A percentile compares a stretch with the other conserved stretches of the same genome.
phyloP scores from a whole-genome alignment of 108 stramenopile genomes.

The Pseudonitzschia multiseries region DNA sequence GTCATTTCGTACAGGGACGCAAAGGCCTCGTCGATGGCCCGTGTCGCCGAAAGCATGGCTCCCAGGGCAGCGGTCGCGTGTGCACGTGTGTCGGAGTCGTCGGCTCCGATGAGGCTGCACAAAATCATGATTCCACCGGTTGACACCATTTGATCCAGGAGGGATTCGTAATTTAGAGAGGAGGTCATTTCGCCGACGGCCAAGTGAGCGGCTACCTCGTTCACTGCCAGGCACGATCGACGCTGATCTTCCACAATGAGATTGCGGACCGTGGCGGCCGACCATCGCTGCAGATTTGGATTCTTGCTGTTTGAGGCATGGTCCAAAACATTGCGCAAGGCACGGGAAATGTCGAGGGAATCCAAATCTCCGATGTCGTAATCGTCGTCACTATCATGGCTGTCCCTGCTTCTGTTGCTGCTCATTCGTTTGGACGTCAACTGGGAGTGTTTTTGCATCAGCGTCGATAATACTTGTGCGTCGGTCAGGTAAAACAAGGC shows the following conservation, averaged over 20 bases:
- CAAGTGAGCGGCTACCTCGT: constrained; percentile 46
- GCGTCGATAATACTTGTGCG: constrained; percentile 31
- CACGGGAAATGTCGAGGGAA: constrained; percentile 61
- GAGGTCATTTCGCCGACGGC: constrained; percentile 38
- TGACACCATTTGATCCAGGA: constrained; percentile 59
- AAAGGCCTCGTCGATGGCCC: constrained; percentile 54
- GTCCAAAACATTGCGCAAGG: constrained; percentile 71
- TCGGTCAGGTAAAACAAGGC: constrained; percentile 81
- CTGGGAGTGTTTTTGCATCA: constrained; percentile 17
- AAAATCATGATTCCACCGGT: constrained; percentile 82
- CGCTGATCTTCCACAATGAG: constrained; percentile 74
- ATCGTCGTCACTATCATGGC: constrained; percentile 12
- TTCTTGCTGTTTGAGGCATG: constrained; percentile 60
- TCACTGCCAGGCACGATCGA: constrained; percentile 52
- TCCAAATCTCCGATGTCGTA: constrained; percentile 29
- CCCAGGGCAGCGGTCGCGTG: constrained; percentile 76
- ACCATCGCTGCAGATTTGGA: constrained; percentile 78
- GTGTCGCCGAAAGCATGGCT: constrained; percentile 56
- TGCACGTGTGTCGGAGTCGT: constrained; percentile 77
- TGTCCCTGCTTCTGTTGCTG: constrained; percentile 21
- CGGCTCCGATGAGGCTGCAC: constrained; percentile 62
- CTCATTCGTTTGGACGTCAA: constrained; percentile 2
- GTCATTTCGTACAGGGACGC: constrained; percentile 48
- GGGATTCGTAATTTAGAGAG: constrained; percentile 53
- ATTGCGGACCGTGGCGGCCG: constrained; percentile 66